phyloP scores from a whole-genome alignment of 2,329 filamentous ascomycete genomes.

The Cladosporium velox region DNA sequence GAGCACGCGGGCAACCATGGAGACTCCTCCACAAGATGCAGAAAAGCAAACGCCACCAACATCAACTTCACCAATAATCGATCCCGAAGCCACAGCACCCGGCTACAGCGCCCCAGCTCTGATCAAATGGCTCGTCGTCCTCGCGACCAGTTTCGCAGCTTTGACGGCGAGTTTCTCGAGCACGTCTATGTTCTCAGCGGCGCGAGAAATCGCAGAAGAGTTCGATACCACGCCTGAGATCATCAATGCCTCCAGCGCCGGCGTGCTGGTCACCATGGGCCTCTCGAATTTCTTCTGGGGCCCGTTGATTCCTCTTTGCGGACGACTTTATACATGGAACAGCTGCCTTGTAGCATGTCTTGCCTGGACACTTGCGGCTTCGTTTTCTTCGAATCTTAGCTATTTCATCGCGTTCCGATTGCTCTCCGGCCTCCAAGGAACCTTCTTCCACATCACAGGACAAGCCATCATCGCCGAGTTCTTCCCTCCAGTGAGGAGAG shows the following conservation, averaged over 20 bases:
- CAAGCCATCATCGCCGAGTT: conserved; percentile 64
- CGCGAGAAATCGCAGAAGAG: conserved; percentile 67
- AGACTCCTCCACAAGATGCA: conserved; percentile 13
- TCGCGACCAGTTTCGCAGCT: conserved; percentile 68
- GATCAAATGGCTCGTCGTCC: conserved; percentile 64
- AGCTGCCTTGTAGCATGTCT: conserved; percentile 63
- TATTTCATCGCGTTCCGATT: conserved; percentile 72
- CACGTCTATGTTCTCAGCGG: conserved; percentile 69
- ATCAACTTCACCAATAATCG: conserved; percentile 15
- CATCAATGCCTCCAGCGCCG: conserved; percentile 71
- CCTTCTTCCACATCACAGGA: conserved; percentile 70
- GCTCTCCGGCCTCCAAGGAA: conserved; percentile 72
- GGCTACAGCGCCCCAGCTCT: conserved; percentile 25
- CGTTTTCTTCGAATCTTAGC: conserved; percentile 66
- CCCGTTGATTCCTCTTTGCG: conserved; percentile 56
- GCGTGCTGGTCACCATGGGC: conserved; percentile 71
- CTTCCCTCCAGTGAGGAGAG: conserved; percentile 59
- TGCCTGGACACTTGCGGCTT: conserved; percentile 67
- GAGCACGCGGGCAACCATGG: not conserved
- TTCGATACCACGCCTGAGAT: conserved; percentile 65
- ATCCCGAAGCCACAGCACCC: conserved; percentile 23
- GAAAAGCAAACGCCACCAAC: conserved; percentile 22
- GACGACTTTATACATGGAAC: conserved; percentile 51
- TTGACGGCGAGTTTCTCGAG: conserved; percentile 73
- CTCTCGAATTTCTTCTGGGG: conserved; percentile 68